phyloP scores from a whole-genome alignment of 306 rosid species.

The Quercus rubra region DNA sequence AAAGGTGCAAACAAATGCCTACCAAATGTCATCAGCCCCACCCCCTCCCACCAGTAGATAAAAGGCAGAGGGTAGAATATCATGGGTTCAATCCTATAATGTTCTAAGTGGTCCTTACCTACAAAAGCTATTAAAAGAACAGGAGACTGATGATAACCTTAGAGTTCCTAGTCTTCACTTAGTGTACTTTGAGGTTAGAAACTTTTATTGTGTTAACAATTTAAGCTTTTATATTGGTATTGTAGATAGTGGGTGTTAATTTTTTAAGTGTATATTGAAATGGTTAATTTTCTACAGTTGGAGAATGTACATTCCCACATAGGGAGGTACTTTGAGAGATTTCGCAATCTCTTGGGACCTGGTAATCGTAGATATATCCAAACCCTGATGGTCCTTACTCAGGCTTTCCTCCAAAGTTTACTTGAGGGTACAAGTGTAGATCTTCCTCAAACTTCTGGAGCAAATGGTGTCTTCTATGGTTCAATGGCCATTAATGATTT shows the following conservation, averaged over 20 bases:
- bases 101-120: not conserved
- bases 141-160: not conserved
- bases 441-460: conserved; percentile 34
- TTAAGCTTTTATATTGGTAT: not conserved
- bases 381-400: conserved; percentile 66
- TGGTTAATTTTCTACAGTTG: conserved; percentile 47
- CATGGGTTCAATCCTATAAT: not conserved
- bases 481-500: conserved; percentile 86
- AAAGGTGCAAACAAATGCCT: no score
- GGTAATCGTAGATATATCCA: conserved; percentile 93
- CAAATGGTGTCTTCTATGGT: conserved; percentile 38
- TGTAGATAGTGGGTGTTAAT: conserved; percentile 9
- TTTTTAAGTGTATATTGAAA: conserved; percentile 18
- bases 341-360: conserved; percentile 76
- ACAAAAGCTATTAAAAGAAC: not conserved
- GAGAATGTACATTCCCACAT: conserved; percentile 69
- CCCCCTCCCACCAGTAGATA: not conserved
- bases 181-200: conserved; percentile 6
- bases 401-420: conserved; percentile 62
- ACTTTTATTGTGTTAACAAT: not conserved
- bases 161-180: not conserved
- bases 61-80: not conserved
- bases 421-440: conserved; percentile 31
- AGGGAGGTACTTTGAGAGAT: conserved; percentile 72
- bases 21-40: not conserved